A percentile compares a stretch with the other conserved stretches of the same genome.
These are phyloP conservation scores for Talaromyces islandicus DNA, from an alignment of 2,329 filamentous ascomycete species.

Conservation along the genomic window DNA sequence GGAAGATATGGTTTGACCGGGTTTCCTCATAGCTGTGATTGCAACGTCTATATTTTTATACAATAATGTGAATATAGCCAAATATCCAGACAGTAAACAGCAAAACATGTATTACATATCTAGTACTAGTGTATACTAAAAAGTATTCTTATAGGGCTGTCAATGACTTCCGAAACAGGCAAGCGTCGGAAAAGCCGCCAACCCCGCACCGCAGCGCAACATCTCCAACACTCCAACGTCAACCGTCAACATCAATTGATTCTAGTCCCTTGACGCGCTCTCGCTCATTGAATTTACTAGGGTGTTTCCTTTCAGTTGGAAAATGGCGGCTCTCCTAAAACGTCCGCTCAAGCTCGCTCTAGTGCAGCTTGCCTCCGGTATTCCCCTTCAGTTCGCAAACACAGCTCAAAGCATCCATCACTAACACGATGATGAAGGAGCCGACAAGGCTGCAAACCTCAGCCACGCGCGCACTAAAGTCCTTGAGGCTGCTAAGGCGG, in stretches of 20 bases:
- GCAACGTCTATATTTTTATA: not conserved
- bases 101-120: not conserved
- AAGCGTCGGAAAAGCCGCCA: not conserved
- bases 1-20: constrained; percentile 1
- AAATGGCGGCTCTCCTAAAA: constrained; percentile 58
- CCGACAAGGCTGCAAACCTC: constrained; percentile 83
- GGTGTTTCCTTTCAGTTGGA: not conserved
- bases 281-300: not conserved
- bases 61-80: not conserved
- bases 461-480: constrained; percentile 74
- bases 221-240: not conserved
- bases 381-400: constrained; percentile 2
- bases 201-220: constrained; percentile 4
- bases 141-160: not conserved
- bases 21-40: not conserved
- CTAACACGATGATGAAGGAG: constrained; percentile 37
- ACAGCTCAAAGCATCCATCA: not conserved
- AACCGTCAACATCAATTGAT: not conserved
- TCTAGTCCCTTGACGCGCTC: not conserved
- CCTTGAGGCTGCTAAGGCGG: constrained; percentile 66
- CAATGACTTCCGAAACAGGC: not conserved
- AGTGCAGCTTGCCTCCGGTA: constrained; percentile 71
- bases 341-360: constrained; percentile 73
- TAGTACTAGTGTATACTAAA: no score
- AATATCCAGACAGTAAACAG: not conserved